Evolutionary conservation across 352 stramenopile genomes (phyloP), one percentile per base, ranked within the genome.

Genomic region (Phytopythium ostracodes): DNA sequence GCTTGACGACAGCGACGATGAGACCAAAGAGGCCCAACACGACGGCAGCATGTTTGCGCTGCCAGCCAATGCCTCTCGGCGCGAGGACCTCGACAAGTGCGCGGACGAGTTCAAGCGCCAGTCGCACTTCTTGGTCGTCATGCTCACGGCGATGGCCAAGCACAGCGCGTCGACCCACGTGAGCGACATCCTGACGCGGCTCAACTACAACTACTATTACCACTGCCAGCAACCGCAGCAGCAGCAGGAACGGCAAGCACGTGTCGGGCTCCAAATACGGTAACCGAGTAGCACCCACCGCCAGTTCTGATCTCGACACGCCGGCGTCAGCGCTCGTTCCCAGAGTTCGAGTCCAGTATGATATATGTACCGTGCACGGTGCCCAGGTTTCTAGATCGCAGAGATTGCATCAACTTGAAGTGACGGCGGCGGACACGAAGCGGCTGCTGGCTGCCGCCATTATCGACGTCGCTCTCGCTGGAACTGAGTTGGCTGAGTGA

Each of bases 131-230:
- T 57, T 94, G 53, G 79, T 88, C 12, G 76, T 91, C 25, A 81
- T 92, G 65, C 72, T 94, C 35, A 82, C 80, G 1, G 69, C 79
- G 15, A 92, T 92, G 84, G 64, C 81, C 24, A 91, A 89, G 53
- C 77, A 88, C 59, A 78, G 82, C 1, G 79, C 81, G 14, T 89
- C 81, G 17, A 71, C 81, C 12, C 75, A 94, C 61, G 76, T 92
- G 18, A 81, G 75, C 22, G 76, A 91, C 49, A 73, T 92, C 24
- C 61, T 89, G 25, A 76, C 79, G 18, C 77, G 88, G 31, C 76
- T 94, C 50, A 94, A 90, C 59, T 94, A 81, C 70, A 94, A 94
- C 53, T 78, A 73, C 58, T 89, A 80, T 42, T 89, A 89, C 51
- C 75, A 87, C 61, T 49, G 71, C 14, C 60, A 76, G 72, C 59